These are phyloP conservation scores for Mycosphaerella arachidis DNA, from an alignment of 2,329 filamentous ascomycete species.

Conservation along the genomic window DNA sequence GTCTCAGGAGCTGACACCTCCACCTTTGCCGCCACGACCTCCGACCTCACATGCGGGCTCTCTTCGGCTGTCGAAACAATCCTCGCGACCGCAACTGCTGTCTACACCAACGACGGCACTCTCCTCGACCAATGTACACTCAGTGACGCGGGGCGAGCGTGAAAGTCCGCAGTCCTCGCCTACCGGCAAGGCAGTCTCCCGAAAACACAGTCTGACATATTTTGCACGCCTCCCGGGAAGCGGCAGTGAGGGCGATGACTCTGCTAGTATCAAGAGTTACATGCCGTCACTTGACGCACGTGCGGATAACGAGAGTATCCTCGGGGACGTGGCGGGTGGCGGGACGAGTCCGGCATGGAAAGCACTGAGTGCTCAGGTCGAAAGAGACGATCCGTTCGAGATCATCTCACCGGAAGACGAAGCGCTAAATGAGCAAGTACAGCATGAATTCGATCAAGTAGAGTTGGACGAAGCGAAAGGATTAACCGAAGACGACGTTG, in stretches of 20 bases:
- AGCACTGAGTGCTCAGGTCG: constrained; percentile 59
- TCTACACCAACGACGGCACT: constrained; percentile 79
- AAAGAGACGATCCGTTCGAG: constrained; percentile 57
- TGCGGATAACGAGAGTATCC: constrained; percentile 75
- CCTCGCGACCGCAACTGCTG: constrained; percentile 39
- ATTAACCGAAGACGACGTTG: constrained; percentile 53
- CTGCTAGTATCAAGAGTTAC: constrained; percentile 62
- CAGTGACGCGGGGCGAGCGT: constrained; percentile 63
- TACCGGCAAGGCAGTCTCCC: constrained; percentile 33
- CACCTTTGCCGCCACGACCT: constrained; percentile 36
- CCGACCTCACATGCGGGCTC: constrained; percentile 20
- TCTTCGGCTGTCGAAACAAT: constrained; percentile 33
- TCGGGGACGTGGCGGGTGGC: constrained; percentile 64
- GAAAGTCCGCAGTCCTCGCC: constrained; percentile 24
- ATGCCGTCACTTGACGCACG: constrained; percentile 58
- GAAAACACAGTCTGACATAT: constrained; percentile 37
- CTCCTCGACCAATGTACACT: constrained; percentile 75
- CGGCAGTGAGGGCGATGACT: constrained; percentile 57
- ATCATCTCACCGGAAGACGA: constrained; percentile 44
- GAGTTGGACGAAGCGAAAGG: constrained; percentile 55
- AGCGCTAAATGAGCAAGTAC: constrained; percentile 60
- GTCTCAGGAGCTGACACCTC: constrained; percentile 34
- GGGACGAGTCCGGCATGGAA: constrained; percentile 65
- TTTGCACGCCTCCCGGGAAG: constrained; percentile 42
- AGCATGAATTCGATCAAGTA: constrained; percentile 69